Percentiles rank a stretch among this genome's conserved stretches.
Conservation (phyloP, 768 basidiomycete species). For the Mrakia hoshinonis region DNA sequence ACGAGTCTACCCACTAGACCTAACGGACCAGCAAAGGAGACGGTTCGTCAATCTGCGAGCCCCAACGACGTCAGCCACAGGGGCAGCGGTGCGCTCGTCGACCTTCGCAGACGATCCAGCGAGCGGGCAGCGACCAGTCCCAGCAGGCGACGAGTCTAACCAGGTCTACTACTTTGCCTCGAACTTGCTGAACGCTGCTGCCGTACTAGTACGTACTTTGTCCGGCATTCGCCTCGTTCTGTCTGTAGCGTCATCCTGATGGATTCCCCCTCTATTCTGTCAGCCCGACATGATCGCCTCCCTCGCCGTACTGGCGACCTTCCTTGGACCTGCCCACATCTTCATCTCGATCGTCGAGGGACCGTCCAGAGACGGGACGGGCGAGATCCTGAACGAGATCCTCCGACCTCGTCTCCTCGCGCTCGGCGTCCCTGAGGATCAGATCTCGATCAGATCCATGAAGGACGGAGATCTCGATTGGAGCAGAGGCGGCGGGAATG, state of each 20-base stretch:
- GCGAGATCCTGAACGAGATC: constrained; percentile 3
- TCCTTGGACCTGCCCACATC: neutral
- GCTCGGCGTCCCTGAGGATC: constrained; percentile 12
- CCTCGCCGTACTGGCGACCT: neutral
- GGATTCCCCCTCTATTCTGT: neutral
- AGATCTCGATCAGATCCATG: neutral
- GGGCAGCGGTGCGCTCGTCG: neutral
- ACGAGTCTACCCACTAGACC: neutral
- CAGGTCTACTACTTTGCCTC: neutral
- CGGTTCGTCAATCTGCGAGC: neutral
- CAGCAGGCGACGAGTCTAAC: neutral
- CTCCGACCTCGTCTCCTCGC: neutral
- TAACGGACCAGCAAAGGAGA: neutral
- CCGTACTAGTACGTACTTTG: constrained; percentile 1
- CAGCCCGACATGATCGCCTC: constrained; percentile 19
- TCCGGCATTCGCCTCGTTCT: neutral
- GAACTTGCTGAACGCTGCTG: neutral
- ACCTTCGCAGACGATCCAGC: neutral
- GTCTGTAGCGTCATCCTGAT: too few species aligned
- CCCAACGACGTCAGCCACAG: neutral
- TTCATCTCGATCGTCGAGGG: constrained; percentile 17
- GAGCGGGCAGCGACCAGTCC: too few species aligned
- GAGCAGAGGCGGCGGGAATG: neutral
- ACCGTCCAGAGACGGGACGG: neutral
- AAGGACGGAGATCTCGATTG: neutral